Base-by-base conservation (phyloP, 2,329 filamentous ascomycete genomes). In the Epichloe elymi region DNA sequence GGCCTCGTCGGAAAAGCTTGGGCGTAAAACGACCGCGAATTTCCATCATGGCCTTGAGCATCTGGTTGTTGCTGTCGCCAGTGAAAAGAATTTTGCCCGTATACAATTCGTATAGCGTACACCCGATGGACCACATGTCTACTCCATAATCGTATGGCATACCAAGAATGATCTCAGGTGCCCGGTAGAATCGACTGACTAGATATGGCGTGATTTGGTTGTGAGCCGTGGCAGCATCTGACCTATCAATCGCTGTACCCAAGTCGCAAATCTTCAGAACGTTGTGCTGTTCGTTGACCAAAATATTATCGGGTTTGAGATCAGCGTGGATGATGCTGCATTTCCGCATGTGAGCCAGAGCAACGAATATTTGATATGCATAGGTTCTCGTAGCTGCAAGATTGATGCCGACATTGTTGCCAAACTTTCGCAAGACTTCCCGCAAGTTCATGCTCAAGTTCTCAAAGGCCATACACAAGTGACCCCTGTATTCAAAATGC, bases 101-200 rank as follows among this genome's bases (percentile, higher is more conserved):
- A 71, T 95, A 97, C 40, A 98, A 75, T 69, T 98, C 93, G 67
- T 95, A 98, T 33, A 97, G 75, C 0, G 93, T 98, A 69, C 93
- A 98, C 38, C 93, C 94, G 57, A 97, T 88, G 7, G 91, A 94
- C 93, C 93, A 98, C 75, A 95, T 87, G 66, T 98, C 93, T 57
- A 97, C 88, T 7, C 86, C 85, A 64, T 91, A 94, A 64, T 95
- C 89, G 65, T 95, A 95, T 10, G 86, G 85, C 73, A 96, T 90
- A n/a, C 93, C 93, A 3, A 98, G 77, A 55, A 98, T 95, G 63
- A 98, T 88, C 70, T 98, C 93, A 2, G 94, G 93, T 3, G 93
- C 93, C 54, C 93, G 85, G 66, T 98, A 98, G 70, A 97, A 98
- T 51, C 94, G 85, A 71, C 89, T 96, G 63, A 97, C 89, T 1